phyloP scores from a whole-genome alignment of 225 moss, liverwort and hornwort genomes.

The Marchantia paleacea region DNA sequence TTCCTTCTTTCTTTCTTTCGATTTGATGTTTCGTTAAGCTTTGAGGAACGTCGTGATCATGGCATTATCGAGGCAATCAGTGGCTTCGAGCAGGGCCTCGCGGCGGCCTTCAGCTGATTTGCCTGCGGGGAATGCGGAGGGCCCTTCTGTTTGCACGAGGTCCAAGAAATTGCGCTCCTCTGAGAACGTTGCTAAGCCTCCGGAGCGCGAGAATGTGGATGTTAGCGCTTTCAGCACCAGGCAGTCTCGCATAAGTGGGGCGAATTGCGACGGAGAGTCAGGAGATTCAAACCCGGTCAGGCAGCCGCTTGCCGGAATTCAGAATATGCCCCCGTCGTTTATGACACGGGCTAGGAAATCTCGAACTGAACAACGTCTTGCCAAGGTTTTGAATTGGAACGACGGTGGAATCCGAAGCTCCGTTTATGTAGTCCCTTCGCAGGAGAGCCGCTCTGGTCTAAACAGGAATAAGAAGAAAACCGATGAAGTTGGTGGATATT shows the following conservation, averaged over 20 bases:
- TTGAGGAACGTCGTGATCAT: neutral
- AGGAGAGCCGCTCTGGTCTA: neutral
- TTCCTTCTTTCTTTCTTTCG: neutral
- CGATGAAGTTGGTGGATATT: neutral
- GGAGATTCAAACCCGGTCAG: neutral
- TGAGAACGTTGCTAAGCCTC: neutral
- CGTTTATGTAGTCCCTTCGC: neutral
- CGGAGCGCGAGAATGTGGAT: neutral
- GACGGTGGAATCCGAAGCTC: neutral
- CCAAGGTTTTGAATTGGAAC: neutral
- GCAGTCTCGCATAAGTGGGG: neutral
- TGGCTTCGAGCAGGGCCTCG: neutral
- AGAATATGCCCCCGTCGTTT: neutral
- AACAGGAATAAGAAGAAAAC: neutral
- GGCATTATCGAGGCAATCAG: neutral
- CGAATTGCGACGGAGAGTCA: neutral
- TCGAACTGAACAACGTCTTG: neutral
- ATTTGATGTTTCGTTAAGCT: neutral
- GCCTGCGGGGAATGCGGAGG: neutral
- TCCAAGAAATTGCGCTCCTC: conserved; percentile 8
- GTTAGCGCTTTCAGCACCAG: neutral
- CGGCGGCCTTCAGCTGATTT: neutral
- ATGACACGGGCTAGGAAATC: conserved; percentile 8
- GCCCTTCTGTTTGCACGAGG: neutral
- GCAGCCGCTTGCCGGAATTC: neutral